Evolutionary conservation across 108 stramenopile genomes (phyloP).

Genomic region (Thalassiosira profunda): DNA sequence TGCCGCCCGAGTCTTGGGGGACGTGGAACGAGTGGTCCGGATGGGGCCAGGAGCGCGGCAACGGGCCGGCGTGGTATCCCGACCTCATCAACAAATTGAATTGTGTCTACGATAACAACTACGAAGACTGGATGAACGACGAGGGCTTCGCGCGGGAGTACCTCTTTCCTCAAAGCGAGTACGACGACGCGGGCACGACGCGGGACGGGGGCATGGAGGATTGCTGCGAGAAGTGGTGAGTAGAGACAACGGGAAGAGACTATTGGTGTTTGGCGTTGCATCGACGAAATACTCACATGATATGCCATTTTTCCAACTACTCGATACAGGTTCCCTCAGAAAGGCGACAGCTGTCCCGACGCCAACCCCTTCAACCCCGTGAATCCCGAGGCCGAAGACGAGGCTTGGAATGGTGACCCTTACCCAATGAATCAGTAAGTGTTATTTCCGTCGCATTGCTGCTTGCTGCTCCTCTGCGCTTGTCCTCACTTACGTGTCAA

Average conservation of each 20-base stretch:
- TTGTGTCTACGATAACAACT: not conserved
- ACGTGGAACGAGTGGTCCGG: not conserved
- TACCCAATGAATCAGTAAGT: not conserved
- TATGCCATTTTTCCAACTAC: not conserved
- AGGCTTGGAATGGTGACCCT: not conserved
- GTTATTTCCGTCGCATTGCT: too few relatives aligned
- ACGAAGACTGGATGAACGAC: not conserved
- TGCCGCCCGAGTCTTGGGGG: too few relatives aligned
- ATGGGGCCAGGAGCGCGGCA: too few relatives aligned
- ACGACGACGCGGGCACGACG: not conserved
- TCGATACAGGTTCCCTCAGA: slow-evolving; percentile 1
- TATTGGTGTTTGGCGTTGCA: not conserved
- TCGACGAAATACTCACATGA: not conserved
- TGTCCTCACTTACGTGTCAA: too few relatives aligned
- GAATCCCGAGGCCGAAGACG: not conserved
- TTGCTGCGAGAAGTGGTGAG: not conserved
- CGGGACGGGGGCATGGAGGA: not conserved
- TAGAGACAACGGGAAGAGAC: too few relatives aligned
- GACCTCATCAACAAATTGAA: not conserved
- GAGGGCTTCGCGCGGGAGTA: not conserved
- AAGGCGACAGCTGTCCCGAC: slow-evolving; percentile 1
- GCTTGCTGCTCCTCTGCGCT: too few relatives aligned
- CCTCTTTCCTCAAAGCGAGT: not conserved
- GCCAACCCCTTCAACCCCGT: not conserved
- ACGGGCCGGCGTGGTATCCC: not conserved